A percentile compares a stretch with the other conserved stretches of the same genome.
phyloP scores from a whole-genome alignment of 2,329 filamentous ascomycete species.

The Mariannaea elegans region DNA sequence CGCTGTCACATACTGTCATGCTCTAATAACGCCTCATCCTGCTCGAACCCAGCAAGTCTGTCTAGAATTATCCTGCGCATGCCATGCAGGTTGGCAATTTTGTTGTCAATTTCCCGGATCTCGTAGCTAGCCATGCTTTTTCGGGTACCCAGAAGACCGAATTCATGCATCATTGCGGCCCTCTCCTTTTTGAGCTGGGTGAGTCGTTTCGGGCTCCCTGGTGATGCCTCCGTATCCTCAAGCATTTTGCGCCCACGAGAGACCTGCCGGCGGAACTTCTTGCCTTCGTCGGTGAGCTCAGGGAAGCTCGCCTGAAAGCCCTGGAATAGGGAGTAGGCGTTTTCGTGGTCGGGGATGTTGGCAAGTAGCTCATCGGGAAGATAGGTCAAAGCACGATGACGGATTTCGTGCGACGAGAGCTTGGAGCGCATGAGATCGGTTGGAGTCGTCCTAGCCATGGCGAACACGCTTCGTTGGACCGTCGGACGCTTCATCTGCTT shows the following conservation, averaged over 20 bases:
- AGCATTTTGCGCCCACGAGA: conserved; percentile 82
- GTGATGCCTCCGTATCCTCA: conserved; percentile 64
- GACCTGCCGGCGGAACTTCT: conserved; percentile 74
- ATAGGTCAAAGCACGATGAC: conserved; percentile 88
- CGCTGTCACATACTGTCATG: conserved; percentile 74
- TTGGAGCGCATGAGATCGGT: conserved; percentile 92
- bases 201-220: conserved; percentile 72
- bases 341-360: conserved; percentile 88
- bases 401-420: conserved; percentile 90
- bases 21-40: conserved; percentile 89
- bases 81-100: conserved; percentile 89
- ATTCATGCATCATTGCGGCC: conserved; percentile 79
- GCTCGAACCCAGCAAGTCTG: conserved; percentile 83
- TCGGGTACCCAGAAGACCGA: conserved; percentile 90
- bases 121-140: conserved; percentile 99
- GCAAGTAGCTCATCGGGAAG: conserved; percentile 88
- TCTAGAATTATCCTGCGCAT: conserved; percentile 95
- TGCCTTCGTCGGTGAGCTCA: conserved; percentile 72
- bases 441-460: conserved; percentile 89
- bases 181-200: conserved; percentile 82
- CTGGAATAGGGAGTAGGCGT: conserved; percentile 92
- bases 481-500: conserved; percentile 85
- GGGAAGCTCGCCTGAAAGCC: conserved; percentile 93
- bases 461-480: conserved; percentile 89
- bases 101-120: conserved; percentile 95